Evolutionary conservation across 169 alveolate species (phyloP), one percentile per base, ranked within the genome.

Genomic region (Neospora caninum): DNA sequence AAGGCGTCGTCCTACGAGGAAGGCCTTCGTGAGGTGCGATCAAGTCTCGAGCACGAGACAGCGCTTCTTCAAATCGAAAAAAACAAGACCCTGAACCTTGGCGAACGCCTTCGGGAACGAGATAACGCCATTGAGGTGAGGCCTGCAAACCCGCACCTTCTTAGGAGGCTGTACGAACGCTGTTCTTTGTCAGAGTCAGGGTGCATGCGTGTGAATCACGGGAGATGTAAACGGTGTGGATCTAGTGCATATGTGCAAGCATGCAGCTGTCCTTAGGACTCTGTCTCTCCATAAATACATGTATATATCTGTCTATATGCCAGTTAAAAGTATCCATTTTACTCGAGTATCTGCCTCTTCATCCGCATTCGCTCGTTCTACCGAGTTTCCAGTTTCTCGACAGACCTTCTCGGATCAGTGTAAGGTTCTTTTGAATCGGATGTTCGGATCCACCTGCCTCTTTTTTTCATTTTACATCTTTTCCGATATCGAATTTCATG

Each of bases 31-130:
- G 88, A 64, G 18, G 92, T 93, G 53, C 92, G 54, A 42, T 83
- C 92, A 80, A 43, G 67, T 34, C 88, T 91, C 34, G 91, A 92
- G 82, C 88, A 84, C 42, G 88, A 91, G 34, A 54, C 38, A 25
- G 95, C 95, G 54, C 93, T 92, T 49, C 89, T 92, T 45, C 95
- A 92, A 53, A 70, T 82, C 69, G 89, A 82, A 41, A 82, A 31
- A 31, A 38, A 43, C 67, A 42, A 38, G 27, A 82, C 39, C 31
- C 64, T 43, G 69, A 22, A 36, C 36, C 89, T 82, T 41, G 25
- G 41, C 41, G 69, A 82, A 29, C 89, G 53, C 7, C 69, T 82
- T 18, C 53, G 67, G 41, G 89, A 82, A 41, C 89, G 38, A 6
- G 89, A 82, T 0, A 31, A 36, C 29, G 34, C 34, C 29, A 42